These are phyloP conservation scores for Phytophthora sojae DNA, from an alignment of 352 stramenopile genomes.

Conservation along the genomic window DNA sequence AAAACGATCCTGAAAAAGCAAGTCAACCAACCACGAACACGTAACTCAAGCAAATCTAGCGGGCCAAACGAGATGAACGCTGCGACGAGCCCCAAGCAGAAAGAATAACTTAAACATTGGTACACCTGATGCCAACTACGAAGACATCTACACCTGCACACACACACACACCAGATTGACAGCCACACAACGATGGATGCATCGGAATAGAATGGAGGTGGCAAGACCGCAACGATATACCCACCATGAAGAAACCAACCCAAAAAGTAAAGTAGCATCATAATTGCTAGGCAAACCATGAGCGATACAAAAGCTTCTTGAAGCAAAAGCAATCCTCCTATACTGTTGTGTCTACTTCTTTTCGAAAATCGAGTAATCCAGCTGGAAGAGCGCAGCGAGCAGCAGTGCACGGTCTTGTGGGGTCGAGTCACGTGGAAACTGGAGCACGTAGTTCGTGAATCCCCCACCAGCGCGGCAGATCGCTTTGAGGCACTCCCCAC, in stretches of 20 bases:
- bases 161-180: slow-evolving; percentile 1
- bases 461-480: slow-evolving; percentile 46
- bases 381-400: slow-evolving; percentile 62
- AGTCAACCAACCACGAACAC: neutral
- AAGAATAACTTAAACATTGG: slow-evolving; percentile 2
- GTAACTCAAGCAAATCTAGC: neutral
- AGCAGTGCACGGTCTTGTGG: slow-evolving; percentile 62
- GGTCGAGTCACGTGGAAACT: slow-evolving; percentile 66
- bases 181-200: slow-evolving; percentile 3
- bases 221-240: neutral
- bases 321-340: neutral
- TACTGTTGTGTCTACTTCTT: slow-evolving; percentile 7
- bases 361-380: slow-evolving; percentile 75
- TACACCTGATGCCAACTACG: neutral
- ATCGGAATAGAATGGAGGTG: neutral
- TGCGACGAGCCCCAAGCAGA: neutral
- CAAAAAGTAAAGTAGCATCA: slow-evolving; percentile 5
- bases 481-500: slow-evolving; percentile 29
- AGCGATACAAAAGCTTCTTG: neutral
- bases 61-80: neutral
- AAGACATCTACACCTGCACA: slow-evolving; percentile 1
- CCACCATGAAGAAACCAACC: neutral
- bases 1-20: slow-evolving; percentile 1
- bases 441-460: slow-evolving; percentile 70
- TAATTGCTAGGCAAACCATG: neutral